Percentiles rank a stretch among this genome's conserved stretches.
Evolutionary conservation across 1,139 yeast species (phyloP).

Genomic region (Diutina scorzettiae): DNA sequence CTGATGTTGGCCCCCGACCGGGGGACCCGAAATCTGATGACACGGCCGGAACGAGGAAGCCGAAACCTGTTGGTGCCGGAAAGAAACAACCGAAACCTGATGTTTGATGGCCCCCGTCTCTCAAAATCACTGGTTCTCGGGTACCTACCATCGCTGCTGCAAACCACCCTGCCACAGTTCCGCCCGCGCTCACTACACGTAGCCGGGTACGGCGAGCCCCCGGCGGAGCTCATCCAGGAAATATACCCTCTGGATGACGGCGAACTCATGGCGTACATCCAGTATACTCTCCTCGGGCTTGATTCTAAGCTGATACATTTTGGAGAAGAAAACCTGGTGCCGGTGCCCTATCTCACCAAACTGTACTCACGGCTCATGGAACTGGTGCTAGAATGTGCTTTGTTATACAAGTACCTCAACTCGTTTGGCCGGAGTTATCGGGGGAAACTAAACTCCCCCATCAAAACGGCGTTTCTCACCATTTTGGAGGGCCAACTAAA

Average conservation of each 20-base stretch:
- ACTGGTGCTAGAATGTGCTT: slow-evolving; percentile 58
- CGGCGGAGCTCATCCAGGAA: slow-evolving; percentile 15
- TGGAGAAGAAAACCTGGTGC: slow-evolving; percentile 29
- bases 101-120: background rate
- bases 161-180: background rate
- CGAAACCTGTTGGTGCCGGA: too few species aligned
- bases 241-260: slow-evolving; percentile 32
- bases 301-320: slow-evolving; percentile 43
- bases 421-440: slow-evolving; percentile 19
- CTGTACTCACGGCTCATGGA: slow-evolving; percentile 49
- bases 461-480: slow-evolving; percentile 54
- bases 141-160: background rate
- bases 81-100: background rate
- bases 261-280: slow-evolving; percentile 41
- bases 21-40: too few species aligned
- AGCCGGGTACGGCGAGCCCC: background rate
- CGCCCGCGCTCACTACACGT: background rate
- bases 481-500: slow-evolving; percentile 41
- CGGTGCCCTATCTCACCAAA: slow-evolving; percentile 41
- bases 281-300: slow-evolving; percentile 62
- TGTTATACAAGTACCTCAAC: slow-evolving; percentile 43
- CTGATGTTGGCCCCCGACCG: background rate
- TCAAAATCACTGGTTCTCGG: background rate
- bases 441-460: slow-evolving; percentile 30
- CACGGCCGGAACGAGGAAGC: too few species aligned